These are phyloP conservation scores for Starmerella vaccinii DNA, from an alignment of 805 yeast genomes.

Conservation along the genomic window DNA sequence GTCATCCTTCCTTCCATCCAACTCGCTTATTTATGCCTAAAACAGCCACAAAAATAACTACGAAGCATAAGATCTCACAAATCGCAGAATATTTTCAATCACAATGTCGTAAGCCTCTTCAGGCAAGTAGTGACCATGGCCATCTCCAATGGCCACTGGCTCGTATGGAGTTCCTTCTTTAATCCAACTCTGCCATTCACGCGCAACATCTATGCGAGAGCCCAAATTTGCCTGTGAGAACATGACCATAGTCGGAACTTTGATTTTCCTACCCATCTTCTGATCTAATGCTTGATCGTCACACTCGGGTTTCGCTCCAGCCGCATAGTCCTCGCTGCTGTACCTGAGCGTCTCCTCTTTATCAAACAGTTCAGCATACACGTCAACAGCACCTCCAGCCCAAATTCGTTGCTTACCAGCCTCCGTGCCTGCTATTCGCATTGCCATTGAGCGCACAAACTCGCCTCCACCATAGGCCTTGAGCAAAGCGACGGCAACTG, in stretches of 20 bases:
- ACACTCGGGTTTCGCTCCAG: not conserved
- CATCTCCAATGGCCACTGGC: not conserved
- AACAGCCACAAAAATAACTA: not conserved
- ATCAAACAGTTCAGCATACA: not conserved
- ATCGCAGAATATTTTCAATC: not conserved
- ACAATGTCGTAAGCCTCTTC: not conserved
- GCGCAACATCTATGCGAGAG: not conserved
- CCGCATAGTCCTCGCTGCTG: conserved; percentile 1
- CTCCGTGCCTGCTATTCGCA: not conserved
- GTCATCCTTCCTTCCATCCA: no score
- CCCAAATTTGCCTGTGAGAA: not conserved
- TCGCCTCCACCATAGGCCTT: conserved; percentile 2
- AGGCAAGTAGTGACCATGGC: conserved; percentile 1
- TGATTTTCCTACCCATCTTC: not conserved
- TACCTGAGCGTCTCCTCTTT: not conserved
- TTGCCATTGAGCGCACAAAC: not conserved
- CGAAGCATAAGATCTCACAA: not conserved
- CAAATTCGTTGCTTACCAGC: not conserved
- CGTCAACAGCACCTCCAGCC: conserved; percentile 2
- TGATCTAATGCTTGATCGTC: not conserved
- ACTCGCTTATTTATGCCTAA: no score
- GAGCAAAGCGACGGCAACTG: not conserved
- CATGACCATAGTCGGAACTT: not conserved
- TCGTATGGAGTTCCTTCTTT: not conserved
- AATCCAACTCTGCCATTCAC: not conserved